A percentile compares a stretch with the other conserved stretches of the same genome.
Conservation (phyloP, 306 rosid species). For the Vachellia pachyceras region DNA sequence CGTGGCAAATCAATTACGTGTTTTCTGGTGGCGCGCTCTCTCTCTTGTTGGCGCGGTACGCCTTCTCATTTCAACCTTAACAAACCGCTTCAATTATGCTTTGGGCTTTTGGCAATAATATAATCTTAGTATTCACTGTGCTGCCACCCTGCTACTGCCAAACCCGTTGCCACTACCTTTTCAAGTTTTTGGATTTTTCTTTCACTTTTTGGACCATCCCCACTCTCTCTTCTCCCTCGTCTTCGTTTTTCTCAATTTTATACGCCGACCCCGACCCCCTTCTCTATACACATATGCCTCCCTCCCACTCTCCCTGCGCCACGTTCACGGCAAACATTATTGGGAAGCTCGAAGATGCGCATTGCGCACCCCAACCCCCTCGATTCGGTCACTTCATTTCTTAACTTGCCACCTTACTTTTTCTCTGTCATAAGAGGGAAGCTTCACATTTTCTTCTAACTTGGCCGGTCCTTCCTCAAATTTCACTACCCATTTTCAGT, state of each 20-base stretch:
- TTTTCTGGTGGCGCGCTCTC: constrained; percentile 19
- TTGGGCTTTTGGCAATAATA: not conserved
- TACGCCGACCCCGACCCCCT: not conserved
- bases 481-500: constrained; percentile 25
- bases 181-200: constrained; percentile 27
- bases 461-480: constrained; percentile 11
- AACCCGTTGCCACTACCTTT: not conserved
- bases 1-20: constrained; percentile 35
- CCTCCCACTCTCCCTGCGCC: constrained; percentile 47
- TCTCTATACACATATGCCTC: constrained; percentile 29
- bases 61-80: constrained; percentile 13
- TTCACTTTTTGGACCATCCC: constrained; percentile 38
- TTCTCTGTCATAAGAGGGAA: not conserved
- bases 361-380: constrained; percentile 42
- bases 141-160: constrained; percentile 4
- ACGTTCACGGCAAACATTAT: constrained; percentile 42
- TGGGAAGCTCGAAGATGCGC: constrained; percentile 48
- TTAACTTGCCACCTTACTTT: constrained; percentile 10
- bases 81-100: constrained; percentile 21
- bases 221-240: not conserved
- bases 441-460: constrained; percentile 23
- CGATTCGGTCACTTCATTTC: not conserved
- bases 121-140: not conserved
- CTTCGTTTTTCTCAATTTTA: not conserved
- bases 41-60: not conserved